Evolutionary conservation across 164 flowering plant genomes (phyloP), one percentile per base, ranked within the genome.

Genomic region (Kalanchoe fedtschenkoi): DNA sequence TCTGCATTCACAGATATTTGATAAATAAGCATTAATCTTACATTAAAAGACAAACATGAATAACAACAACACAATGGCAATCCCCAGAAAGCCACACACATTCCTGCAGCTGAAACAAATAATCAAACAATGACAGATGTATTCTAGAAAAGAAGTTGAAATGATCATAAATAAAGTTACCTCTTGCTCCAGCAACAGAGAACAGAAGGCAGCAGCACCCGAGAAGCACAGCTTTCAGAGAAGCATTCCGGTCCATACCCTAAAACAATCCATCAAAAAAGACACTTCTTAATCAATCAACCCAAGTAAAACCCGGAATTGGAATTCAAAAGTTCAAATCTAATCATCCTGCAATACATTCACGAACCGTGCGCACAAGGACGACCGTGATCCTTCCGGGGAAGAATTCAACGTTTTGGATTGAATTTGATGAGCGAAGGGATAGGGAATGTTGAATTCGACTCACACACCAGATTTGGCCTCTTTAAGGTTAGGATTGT

Each of bases 1-100:
- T 80, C 99, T 88, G 80, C 66, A 80, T 56, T 56, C 19, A 58
- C 17, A 11, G 16, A 11, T 2, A 24, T 2, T 29, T 10, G 11
- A 51, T 47, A 47, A 47, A 47, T 21, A n/a, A 43, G 19, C n/a
- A n/a, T 21, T 15, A 6, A n/a, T n/a, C n/a, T n/a, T n/a, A n/a
- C n/a, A n/a, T n/a, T n/a, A n/a, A n/a, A n/a, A n/a, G n/a, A n/a
- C n/a, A n/a, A n/a, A n/a, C n/a, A n/a, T n/a, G n/a, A 43, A 5
- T 7, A n/a, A 26, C 14, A 51, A 51, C 30, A 8, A 51, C 11
- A 51, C 15, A 51, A 51, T 16, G 4, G 0, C 14, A 15, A 24
- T 11, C 39, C 8, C 5, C 39, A 37, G 2, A 0, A 8, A 37
- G 0, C 13, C 39, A 37, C 9, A 37, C 2, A 37, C 8, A 37